Evolutionary conservation across 495 filamentous ascomycete species (phyloP).

Genomic region (Talaromyces liani): DNA sequence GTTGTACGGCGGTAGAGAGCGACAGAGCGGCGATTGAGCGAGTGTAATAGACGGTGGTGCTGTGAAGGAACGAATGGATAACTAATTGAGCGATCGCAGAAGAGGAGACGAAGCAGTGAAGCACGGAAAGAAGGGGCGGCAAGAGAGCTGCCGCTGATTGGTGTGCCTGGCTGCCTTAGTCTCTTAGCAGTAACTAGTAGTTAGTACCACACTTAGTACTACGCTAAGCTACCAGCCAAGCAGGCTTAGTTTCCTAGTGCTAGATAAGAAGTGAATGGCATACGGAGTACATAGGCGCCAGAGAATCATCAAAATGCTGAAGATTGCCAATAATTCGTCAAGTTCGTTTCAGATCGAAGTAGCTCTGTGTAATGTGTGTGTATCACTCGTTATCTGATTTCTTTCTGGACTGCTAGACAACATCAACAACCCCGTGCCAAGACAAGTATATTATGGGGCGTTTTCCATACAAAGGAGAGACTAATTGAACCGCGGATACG

Average conservation of each 20-base stretch:
- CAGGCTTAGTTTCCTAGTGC: too few species aligned
- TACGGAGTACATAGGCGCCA: not conserved
- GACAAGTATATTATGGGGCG: not conserved
- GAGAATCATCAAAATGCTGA: not conserved
- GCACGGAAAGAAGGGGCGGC: conserved; percentile 1
- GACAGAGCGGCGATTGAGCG: not conserved
- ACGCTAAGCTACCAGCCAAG: too few species aligned
- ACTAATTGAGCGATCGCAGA: not conserved
- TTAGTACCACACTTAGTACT: too few species aligned
- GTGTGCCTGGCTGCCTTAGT: too few species aligned
- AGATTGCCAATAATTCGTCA: too few species aligned
- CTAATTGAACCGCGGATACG: too few species aligned
- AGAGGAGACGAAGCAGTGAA: not conserved
- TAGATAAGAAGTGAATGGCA: too few species aligned
- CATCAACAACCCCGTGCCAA: not conserved
- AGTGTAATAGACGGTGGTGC: not conserved
- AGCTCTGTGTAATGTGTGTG: too few species aligned
- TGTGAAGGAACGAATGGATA: not conserved
- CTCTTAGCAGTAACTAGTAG: too few species aligned
- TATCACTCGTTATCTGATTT: too few species aligned
- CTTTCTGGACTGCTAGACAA: too few species aligned
- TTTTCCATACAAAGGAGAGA: too few species aligned
- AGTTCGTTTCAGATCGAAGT: not conserved
- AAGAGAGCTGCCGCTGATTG: not conserved
- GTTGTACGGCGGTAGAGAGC: not conserved